Base-by-base conservation (phyloP, 192 early-diverging fungal species). In the Coemansia umbellata region DNA sequence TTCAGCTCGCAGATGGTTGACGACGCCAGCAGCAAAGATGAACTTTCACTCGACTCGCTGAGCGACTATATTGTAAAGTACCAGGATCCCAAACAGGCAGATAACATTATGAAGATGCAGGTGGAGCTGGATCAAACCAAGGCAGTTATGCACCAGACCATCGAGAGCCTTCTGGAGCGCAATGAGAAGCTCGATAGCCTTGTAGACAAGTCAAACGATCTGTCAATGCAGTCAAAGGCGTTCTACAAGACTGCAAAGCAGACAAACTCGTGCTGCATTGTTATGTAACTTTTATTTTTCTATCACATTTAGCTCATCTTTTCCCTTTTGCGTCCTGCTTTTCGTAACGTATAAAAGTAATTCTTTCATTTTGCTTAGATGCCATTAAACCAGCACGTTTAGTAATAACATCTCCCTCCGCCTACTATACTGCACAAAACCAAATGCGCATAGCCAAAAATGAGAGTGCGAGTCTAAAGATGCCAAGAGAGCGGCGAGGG, bases 241-340 rank as follows among this genome's bases (percentile, higher is more conserved):
- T 98, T 98, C 60, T 97, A 95, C 77, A 97, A 95, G 80, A 89
- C 91, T 2, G 94, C 95, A 4, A 94, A 93, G 76, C 88, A 89
- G 78, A 86, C 83, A 23, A 79, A 79, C 55, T 54, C 58, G 18
- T 78, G 74, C 47, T 78, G 74, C 44, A 54, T 61, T 3, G 50
- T 78, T 37, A 78, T 78, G 74, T 78, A 66, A 48, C 13, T 14
- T 35, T 42, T 21, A 22, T 21, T 3, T 43, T 43, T 17, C n/a
- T n/a, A n/a, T n/a, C n/a, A n/a, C n/a, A n/a, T 47, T 37, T 47
- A 17, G 31, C 21, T 35, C 15, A 31, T 4, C 19, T 44, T 28
- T 37, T 41, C 27, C 40, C 4, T 42, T 42, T 39, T 42, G n/a
- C n/a, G n/a, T n/a, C n/a, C n/a, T n/a, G n/a, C n/a, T n/a, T n/a